Evolutionary conservation across 495 filamentous ascomycete species (phyloP), one percentile per base, ranked within the genome.

Genomic region (Daldinia childiae): DNA sequence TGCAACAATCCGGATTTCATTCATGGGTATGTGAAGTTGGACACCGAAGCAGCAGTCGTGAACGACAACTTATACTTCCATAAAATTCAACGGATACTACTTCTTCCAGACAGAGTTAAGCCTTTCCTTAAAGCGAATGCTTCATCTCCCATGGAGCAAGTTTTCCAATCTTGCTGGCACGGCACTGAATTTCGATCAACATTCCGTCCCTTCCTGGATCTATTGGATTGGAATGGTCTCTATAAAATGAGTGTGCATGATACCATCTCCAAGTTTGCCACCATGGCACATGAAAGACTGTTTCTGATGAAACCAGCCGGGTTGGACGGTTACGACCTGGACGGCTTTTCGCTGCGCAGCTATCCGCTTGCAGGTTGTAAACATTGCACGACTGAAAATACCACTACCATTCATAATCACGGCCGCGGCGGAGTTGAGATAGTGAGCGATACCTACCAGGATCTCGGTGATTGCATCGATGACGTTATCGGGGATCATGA

Each of bases 11-110:
- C 69, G 1, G 39, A 72, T 2, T 45, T 63, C 34, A 58, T 64
- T 7, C 54, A 67, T 38, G 69, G 69, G 17, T 72, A 72, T 9
- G 54, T 64, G 27, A 72, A 72, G 59, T 30, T 72, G 7, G 69
- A 72, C 36, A 64, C 63, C 8, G 69, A 72, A 50, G 51, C 63
- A 9, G 41, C 36, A 17, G 45, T 64, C 11, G 27, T 39, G 17
- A 15, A 59, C 6, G 58, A 57, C 29, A 29, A 19, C 17, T 19
- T 72, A 15, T 48, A 45, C 45, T 30, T 63, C 30, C 69, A 72
- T 32, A 66, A 54, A 19, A 56, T 26, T 6, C 69, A 72, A 8
- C 69, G 69, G 17, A 19, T 64, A 9, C 27, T 66, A 29, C 58
- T 72, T 12, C 41, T 36, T 3, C 58, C 63, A 12, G 69, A 65